Conservation (phyloP, 352 stramenopile genomes). For the Nothophytophthora sp. region DNA sequence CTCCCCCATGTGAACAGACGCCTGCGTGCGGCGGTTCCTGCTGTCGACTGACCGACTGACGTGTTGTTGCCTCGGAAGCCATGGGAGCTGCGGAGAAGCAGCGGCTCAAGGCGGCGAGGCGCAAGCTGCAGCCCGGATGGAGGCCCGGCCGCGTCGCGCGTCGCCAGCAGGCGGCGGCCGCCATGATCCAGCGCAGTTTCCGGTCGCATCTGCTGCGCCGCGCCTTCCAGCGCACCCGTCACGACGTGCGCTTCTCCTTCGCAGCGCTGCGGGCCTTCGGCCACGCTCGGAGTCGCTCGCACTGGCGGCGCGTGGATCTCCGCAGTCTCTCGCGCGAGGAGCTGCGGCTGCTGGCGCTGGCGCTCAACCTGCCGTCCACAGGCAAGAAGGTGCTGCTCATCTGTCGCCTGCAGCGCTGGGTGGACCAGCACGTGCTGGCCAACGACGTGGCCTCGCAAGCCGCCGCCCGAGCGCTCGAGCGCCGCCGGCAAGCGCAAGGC, state of each 20-base stretch:
- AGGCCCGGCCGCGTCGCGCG: slow-evolving; percentile 27
- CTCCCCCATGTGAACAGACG: background rate
- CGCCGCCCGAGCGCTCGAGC: slow-evolving; percentile 53
- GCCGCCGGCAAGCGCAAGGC: slow-evolving; percentile 59
- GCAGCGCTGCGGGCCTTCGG: slow-evolving; percentile 52
- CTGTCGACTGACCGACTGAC: slow-evolving; percentile 1
- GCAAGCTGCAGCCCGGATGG: slow-evolving; percentile 69
- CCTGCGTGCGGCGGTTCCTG: slow-evolving; percentile 11
- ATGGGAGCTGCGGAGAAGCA: slow-evolving; percentile 30
- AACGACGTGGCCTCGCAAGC: slow-evolving; percentile 64
- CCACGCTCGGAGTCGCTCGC: slow-evolving; percentile 43
- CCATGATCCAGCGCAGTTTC: slow-evolving; percentile 76
- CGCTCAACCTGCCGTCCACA: slow-evolving; percentile 69
- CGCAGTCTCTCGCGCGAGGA: slow-evolving; percentile 60
- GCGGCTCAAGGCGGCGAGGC: slow-evolving; percentile 29
- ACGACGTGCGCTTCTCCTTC: slow-evolving; percentile 51
- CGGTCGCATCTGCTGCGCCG: slow-evolving; percentile 61
- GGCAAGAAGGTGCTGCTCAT: slow-evolving; percentile 82
- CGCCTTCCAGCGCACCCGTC: slow-evolving; percentile 49
- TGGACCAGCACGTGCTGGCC: slow-evolving; percentile 62
- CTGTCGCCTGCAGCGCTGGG: slow-evolving; percentile 71
- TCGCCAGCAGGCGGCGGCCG: slow-evolving; percentile 48
- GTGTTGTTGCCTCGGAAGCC: slow-evolving; percentile 6
- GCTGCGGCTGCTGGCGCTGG: slow-evolving; percentile 57
- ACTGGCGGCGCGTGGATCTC: slow-evolving; percentile 64